Conservation (phyloP, 805 yeast genomes). For the Ascoidea rubescens region DNA sequence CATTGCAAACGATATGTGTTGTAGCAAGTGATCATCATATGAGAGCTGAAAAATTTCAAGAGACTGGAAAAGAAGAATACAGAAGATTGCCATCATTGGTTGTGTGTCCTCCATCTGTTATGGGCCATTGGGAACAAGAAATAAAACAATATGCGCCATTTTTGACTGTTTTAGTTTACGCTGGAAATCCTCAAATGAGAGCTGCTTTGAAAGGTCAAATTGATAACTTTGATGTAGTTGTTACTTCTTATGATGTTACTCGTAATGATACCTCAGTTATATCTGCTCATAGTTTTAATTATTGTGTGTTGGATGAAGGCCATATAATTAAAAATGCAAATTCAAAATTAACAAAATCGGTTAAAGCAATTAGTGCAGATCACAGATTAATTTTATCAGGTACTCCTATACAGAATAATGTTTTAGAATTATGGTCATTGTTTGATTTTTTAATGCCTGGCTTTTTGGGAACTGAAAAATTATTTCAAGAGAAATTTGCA, state of each 20-base stretch:
- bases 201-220: constrained; percentile 38
- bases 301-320: constrained; percentile 95
- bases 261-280: constrained; percentile 74
- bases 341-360: constrained; percentile 81
- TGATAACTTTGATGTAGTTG: constrained; percentile 60
- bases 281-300: constrained; percentile 57
- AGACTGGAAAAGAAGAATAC: constrained; percentile 47
- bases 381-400: constrained; percentile 89
- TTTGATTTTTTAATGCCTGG: constrained; percentile 99
- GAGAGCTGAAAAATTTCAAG: constrained; percentile 53
- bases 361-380: constrained; percentile 69
- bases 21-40: constrained; percentile 91
- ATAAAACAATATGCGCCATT: constrained; percentile 81
- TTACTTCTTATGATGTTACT: constrained; percentile 92
- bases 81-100: constrained; percentile 74
- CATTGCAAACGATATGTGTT: constrained; percentile 92
- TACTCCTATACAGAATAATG: constrained; percentile 96
- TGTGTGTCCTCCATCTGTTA: constrained; percentile 92
- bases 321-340: constrained; percentile 89
- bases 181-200: constrained; percentile 81
- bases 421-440: constrained; percentile 90
- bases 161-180: constrained; percentile 70
- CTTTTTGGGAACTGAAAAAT: constrained; percentile 86
- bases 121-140: constrained; percentile 99
- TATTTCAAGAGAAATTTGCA: constrained; percentile 91